A percentile compares a stretch with the other conserved stretches of the same genome.
Evolutionary conservation across 1,139 yeast genomes (phyloP).

Genomic region (Blastobotrys illinoisensis): DNA sequence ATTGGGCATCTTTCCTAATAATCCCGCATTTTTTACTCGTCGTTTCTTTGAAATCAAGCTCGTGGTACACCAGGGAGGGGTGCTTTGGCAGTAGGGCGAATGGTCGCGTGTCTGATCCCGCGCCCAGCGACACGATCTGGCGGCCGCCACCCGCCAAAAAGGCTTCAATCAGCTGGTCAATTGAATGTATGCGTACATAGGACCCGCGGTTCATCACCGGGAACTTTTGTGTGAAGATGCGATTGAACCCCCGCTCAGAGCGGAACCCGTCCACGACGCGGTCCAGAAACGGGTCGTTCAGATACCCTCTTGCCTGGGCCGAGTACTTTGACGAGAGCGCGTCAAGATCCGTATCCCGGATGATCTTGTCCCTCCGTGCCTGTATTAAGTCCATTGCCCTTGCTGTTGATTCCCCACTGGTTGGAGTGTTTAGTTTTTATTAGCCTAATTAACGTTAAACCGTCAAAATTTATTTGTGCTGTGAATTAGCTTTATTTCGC

Average conservation of each 20-base stretch:
- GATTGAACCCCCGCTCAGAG: constrained; percentile 14
- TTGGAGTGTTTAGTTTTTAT: not conserved
- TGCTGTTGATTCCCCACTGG: not conserved
- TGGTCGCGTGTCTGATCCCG: constrained; percentile 92
- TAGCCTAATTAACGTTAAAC: too few relatives aligned
- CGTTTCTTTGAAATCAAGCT: constrained; percentile 69
- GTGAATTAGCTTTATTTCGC: too few relatives aligned
- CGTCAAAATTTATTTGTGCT: too few relatives aligned
- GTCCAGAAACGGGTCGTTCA: constrained; percentile 48
- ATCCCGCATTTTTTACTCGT: constrained; percentile 55
- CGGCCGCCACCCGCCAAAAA: constrained; percentile 39
- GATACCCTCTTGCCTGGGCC: constrained; percentile 51
- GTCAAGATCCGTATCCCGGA: constrained; percentile 76
- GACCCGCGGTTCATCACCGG: constrained; percentile 87
- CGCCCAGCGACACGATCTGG: constrained; percentile 80
- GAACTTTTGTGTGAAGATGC: constrained; percentile 43
- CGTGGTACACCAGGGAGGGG: constrained; percentile 48
- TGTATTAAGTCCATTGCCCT: not conserved
- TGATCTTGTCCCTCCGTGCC: constrained; percentile 39
- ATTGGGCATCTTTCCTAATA: constrained; percentile 31
- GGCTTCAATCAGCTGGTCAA: constrained; percentile 48
- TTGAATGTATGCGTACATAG: constrained; percentile 61
- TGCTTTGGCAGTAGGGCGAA: constrained; percentile 43
- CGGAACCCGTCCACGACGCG: constrained; percentile 39
- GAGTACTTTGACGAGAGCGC: constrained; percentile 72